These are phyloP conservation scores for Rhizoclosmatium globosum DNA, from an alignment of 192 early-diverging fungal species.

Conservation along the genomic window DNA sequence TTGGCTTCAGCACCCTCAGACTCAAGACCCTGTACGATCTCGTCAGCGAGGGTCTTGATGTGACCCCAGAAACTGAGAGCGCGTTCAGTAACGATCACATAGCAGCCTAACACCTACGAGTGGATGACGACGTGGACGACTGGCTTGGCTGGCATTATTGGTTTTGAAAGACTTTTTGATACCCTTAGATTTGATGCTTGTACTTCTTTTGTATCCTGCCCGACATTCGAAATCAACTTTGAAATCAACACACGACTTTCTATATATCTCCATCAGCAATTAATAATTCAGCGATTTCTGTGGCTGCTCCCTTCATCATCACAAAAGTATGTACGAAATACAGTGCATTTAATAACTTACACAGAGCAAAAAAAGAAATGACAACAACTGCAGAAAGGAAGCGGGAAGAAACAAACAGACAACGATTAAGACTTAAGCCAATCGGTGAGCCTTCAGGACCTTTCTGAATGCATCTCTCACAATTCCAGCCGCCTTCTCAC, in stretches of 20 bases:
- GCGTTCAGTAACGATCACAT: background rate
- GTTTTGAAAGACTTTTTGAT: too few species aligned
- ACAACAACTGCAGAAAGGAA: background rate
- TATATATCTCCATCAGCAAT: too few species aligned
- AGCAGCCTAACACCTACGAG: conserved; percentile 45
- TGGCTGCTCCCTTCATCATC: too few species aligned
- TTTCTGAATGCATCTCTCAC: conserved; percentile 73
- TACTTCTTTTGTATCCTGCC: too few species aligned
- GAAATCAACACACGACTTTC: too few species aligned
- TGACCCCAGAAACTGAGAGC: conserved; percentile 58
- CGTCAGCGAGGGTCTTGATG: conserved; percentile 72
- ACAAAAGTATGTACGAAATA: too few species aligned
- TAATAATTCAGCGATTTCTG: too few species aligned
- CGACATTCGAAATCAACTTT: too few species aligned
- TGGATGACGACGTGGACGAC: conserved; percentile 75
- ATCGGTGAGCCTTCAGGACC: conserved; percentile 47
- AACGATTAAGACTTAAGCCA: background rate
- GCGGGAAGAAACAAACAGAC: background rate
- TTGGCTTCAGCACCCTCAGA: conserved; percentile 61
- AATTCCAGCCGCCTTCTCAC: conserved; percentile 81
- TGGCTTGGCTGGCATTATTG: conserved; percentile 18
- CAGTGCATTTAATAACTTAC: background rate
- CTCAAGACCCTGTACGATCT: conserved; percentile 70
- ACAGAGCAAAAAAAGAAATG: background rate
- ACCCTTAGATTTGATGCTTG: too few species aligned